Evolutionary conservation across 2,329 filamentous ascomycete species (phyloP), one percentile per base, ranked within the genome.

Genomic region (Aureobasidium lini): DNA sequence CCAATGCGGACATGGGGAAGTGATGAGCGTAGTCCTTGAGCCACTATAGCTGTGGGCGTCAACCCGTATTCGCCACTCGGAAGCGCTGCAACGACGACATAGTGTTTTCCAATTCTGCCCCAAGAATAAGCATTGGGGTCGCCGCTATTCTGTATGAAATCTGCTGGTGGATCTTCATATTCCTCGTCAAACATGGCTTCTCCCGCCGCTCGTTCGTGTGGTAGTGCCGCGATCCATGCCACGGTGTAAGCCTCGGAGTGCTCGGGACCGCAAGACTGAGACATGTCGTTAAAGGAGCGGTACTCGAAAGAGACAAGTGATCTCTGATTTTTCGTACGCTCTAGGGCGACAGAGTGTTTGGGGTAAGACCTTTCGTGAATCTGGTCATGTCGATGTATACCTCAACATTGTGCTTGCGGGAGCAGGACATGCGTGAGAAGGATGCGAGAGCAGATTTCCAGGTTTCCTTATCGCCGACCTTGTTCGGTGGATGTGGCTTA

Each of bases 71-170:
- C 62, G 0, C 62, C 62, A n/a, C 50, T 48, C 2, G 67, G 65
- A n/a, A 67, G 49, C 28, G 61, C 60, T 6, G 66, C 68, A 34
- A 74, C 64, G 16, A 72, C 69, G 28, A 73, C 66, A 59, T 71
- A 70, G 50, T 74, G 71, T 9, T 60, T 57, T 9, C 65, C 65
- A 46, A 73, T 68, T n/a, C 60, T 62, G 11, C 71, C 70, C 3
- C 69, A 59, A 2, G 62, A 66, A 57, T 73, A 73, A 8, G n/a
- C 39, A 40, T 70, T 70, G 36, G 64, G 64, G 63, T 60, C 62
- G 10, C 9, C n/a, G 4, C 8, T 9, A 32, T 32, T 47, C 36
- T 53, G 15, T 1, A 6, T 40, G 36, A 53, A 53, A 23, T 23
- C 23, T 18, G 15, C 15, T 10, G 49, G 49, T 16, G n/a, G 18